Base-by-base conservation (phyloP, 2,329 filamentous ascomycete genomes). In the Xylariaceae sp. region DNA sequence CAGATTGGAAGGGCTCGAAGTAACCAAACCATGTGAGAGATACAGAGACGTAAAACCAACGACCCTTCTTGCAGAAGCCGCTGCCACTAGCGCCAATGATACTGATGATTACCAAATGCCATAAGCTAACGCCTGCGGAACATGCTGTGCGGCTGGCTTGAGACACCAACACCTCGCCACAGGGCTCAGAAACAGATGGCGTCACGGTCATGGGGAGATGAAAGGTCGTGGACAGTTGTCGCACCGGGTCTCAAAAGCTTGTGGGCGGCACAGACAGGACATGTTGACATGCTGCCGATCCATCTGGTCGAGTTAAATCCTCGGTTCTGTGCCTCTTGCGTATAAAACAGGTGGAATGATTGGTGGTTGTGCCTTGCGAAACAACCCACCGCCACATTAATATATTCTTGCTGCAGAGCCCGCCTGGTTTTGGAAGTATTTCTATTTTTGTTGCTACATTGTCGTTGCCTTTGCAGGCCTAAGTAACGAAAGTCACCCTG, bases 1-100 rank as follows among this genome's bases (percentile, higher is more conserved):
- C 14, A n/a, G n/a, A n/a, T n/a, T 36, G 24, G 21, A 24, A 24
- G 21, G 21, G 21, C 41, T 39, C 36, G 41, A 55, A 50, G 53
- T 50, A 55, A 55, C 53, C 51, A 55, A 52, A 47, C 53, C 53
- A 55, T 52, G 48, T 55, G 52, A 47, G n/a, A n/a, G n/a, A n/a
- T n/a, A n/a, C n/a, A n/a, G n/a, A n/a, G n/a, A n/a, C n/a, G n/a
- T n/a, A n/a, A n/a, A n/a, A n/a, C n/a, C n/a, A n/a, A n/a, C 26
- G 13, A 26, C n/a, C 26, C 21, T 11, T 37, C 29, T 37, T 31
- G 27, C 31, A 9, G 36, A 34, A 14, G 18, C 26, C 16, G n/a
- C 24, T 15, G 6, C 21, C 39, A 24, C 36, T 34, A 18, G 40
- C 45, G 42, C n/a, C n/a, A n/a, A n/a, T n/a, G n/a, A n/a, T n/a